These are phyloP conservation scores for Annulohypoxylon stygium DNA, from an alignment of 495 filamentous ascomycete species.

Conservation along the genomic window DNA sequence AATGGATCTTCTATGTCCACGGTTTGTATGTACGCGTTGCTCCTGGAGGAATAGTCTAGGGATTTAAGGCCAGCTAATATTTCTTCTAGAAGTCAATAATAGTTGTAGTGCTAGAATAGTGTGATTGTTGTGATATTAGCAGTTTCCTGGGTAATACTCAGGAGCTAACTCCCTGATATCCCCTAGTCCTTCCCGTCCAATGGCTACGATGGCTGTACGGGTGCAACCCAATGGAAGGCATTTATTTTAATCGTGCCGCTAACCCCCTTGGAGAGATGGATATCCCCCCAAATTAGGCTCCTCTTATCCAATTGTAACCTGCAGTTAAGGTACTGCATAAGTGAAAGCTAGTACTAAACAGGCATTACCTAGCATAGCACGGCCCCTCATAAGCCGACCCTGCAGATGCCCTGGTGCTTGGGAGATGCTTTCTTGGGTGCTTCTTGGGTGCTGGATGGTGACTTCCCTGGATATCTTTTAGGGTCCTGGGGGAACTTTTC, in stretches of 20 bases:
- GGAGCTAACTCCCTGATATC: conserved; percentile 16
- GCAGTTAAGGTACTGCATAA: conserved; percentile 31
- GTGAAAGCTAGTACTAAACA: conserved; percentile 19
- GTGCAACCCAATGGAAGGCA: conserved; percentile 9
- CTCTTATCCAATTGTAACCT: conserved; percentile 33
- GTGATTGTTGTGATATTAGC: background rate
- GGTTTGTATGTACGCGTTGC: background rate
- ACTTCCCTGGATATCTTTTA: conserved; percentile 14
- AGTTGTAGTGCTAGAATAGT: background rate
- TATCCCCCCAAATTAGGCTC: conserved; percentile 38
- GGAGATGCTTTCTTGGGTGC: background rate
- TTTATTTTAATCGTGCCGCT: conserved; percentile 24
- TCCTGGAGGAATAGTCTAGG: conserved; percentile 8
- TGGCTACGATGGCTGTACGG: background rate
- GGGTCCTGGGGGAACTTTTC: conserved; percentile 19
- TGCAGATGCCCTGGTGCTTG: conserved; percentile 8
- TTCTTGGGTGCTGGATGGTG: conserved; percentile 12
- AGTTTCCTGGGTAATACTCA: conserved; percentile 11
- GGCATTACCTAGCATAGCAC: conserved; percentile 33
- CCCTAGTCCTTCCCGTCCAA: conserved; percentile 5
- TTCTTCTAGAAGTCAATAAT: conserved; percentile 11
- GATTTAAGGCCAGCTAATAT: background rate
- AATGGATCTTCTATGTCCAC: background rate
- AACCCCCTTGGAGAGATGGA: conserved; percentile 26
- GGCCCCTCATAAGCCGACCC: conserved; percentile 41